phyloP scores from a whole-genome alignment of 2,329 filamentous ascomycete species.

The Apiospora arundinis region DNA sequence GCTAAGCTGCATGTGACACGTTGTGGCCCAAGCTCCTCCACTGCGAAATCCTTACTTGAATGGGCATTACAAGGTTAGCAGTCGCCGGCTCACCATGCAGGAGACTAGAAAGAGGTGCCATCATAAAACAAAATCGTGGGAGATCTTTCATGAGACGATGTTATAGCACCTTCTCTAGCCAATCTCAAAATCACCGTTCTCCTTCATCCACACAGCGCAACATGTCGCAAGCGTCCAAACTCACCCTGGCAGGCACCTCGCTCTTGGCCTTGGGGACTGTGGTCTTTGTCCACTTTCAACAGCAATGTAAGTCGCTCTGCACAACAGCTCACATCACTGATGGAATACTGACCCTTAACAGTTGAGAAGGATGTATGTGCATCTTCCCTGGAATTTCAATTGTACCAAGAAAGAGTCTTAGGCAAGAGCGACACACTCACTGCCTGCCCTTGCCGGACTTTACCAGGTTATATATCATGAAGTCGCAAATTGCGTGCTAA shows the following conservation, averaged over 20 bases:
- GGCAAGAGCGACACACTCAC: too few species aligned
- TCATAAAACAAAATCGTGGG: not conserved
- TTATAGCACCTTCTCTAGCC: not conserved
- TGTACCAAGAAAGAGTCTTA: not conserved
- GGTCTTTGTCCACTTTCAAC: conserved; percentile 86
- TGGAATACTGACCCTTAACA: not conserved
- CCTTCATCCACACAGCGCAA: conserved; percentile 22
- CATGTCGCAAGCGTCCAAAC: conserved; percentile 92
- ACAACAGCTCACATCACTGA: not conserved
- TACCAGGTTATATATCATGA: not conserved
- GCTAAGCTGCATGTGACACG: conserved; percentile 5
- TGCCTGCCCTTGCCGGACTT: not conserved
- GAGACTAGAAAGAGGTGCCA: not conserved
- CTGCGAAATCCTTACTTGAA: conserved; percentile 18
- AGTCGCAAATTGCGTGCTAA: not conserved
- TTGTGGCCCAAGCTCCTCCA: conserved; percentile 4
- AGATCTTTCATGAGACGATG: not conserved
- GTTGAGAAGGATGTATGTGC: conserved; percentile 76
- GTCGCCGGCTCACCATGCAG: not conserved
- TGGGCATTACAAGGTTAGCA: too few species aligned
- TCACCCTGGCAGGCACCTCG: conserved; percentile 81
- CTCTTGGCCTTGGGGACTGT: conserved; percentile 79
- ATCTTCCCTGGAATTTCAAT: not conserved
- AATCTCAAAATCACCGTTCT: not conserved
- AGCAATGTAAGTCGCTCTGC: conserved; percentile 56